Base-by-base conservation (phyloP, 2,329 filamentous ascomycete genomes). In the Cercospora zeina region DNA sequence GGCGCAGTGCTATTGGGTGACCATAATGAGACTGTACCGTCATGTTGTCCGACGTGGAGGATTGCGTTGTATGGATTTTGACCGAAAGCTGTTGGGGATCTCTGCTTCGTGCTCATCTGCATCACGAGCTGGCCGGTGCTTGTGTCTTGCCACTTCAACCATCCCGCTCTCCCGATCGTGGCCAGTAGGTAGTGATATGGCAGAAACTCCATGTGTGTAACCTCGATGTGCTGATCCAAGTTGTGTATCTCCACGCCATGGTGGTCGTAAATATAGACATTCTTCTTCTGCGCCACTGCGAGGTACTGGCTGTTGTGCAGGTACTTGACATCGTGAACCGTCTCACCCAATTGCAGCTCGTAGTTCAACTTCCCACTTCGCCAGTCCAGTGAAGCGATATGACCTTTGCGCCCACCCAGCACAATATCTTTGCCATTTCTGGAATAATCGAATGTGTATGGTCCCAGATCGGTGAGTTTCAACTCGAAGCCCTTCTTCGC, bases 351-450 rank as follows among this genome's bases (percentile, higher is more conserved):
- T 74, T 99, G 91, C 66, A 97, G 72, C 75, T 99, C 95, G 74
- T 92, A 97, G 6, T 90, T 91, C 63, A 97, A 80, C 76, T 93
- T 96, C 45, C 93, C 93, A 69, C 89, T 89, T 66, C 93, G 83
- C 93, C 95, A 99, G 77, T 99, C 93, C 86, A 97, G 96, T 0
- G 90, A 93, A 61, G 95, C 93, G 67, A 99, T 82, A 85, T 99
- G 95, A 13, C 95, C 95, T 77, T 96, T 97, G 63, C 91, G 83
- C 30, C 95, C 93, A 11, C 89, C 92, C 34, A 99, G 82, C 58
- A 99, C 79, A 65, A 99, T 78, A 70, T 96, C 88, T 67, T 90
- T 85, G 53, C 95, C 95, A 72, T 96, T 97, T 49, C 91, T 84
- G 53, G 91, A 91, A 77, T 96, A 99, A 68, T 97, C 91, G 73